Conservation (phyloP, 306 rosid genomes). For the Crataegus laevigata region DNA sequence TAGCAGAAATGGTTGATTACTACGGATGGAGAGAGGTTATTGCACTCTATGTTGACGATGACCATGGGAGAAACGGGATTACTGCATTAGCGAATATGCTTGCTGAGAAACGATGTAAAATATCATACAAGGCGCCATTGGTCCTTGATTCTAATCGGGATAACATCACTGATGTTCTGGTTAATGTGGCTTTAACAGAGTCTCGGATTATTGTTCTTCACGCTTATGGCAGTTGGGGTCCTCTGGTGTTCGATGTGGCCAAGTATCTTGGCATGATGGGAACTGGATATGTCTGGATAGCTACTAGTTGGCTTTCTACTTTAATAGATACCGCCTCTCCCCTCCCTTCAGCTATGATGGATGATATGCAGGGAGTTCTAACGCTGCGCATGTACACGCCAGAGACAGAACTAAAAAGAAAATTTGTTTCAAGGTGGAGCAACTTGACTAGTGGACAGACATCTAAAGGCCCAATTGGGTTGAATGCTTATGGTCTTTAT, state of each 20-base stretch:
- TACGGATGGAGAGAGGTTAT: conserved; percentile 81
- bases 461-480: conserved; percentile 32
- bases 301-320: conserved; percentile 65
- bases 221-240: conserved; percentile 36
- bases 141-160: conserved; percentile 33
- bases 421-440: conserved; percentile 70
- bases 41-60: conserved; percentile 82
- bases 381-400: conserved; percentile 65
- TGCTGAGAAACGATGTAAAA: conserved; percentile 68
- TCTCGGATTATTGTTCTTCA: conserved; percentile 75
- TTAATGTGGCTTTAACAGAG: conserved; percentile 72
- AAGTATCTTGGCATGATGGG: conserved; percentile 73
- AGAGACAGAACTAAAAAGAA: conserved; percentile 53
- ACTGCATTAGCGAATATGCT: conserved; percentile 65
- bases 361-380: conserved; percentile 63
- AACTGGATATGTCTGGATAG: conserved; percentile 88
- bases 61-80: conserved; percentile 84
- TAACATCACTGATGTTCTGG: conserved; percentile 56
- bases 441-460: conserved; percentile 46
- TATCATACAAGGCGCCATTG: conserved; percentile 77
- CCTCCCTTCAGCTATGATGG: conserved; percentile 32
- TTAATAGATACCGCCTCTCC: conserved; percentile 45
- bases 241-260: conserved; percentile 49
- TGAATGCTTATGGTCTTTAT: conserved; percentile 45
- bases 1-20: conserved; percentile 65